phyloP scores from a whole-genome alignment of 176 grass and related monocot species.

The Chloris gayana region DNA sequence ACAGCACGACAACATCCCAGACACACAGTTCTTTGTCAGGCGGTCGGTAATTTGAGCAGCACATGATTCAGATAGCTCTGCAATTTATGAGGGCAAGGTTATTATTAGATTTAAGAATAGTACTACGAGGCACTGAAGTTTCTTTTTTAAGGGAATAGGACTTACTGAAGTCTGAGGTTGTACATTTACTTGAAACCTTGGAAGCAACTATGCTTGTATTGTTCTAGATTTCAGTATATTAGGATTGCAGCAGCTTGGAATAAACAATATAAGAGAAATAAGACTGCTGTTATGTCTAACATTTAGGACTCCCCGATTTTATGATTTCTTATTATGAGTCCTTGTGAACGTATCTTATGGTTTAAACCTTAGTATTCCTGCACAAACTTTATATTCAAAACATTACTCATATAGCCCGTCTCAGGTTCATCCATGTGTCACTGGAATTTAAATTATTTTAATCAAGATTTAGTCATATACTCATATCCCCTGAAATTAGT shows the following conservation, averaged over 20 bases:
- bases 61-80: slow-evolving; percentile 30
- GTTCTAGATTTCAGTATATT: slow-evolving; percentile 18
- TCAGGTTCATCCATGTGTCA: not conserved
- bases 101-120: slow-evolving; percentile 19
- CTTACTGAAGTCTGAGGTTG: slow-evolving; percentile 19
- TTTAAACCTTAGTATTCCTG: not conserved
- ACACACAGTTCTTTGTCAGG: slow-evolving; percentile 42
- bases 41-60: slow-evolving; percentile 23
- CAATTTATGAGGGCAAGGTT: slow-evolving; percentile 13
- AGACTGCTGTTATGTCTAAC: not conserved
- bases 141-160: not conserved
- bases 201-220: slow-evolving; percentile 25
- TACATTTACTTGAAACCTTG: slow-evolving; percentile 23
- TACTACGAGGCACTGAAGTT: slow-evolving; percentile 17
- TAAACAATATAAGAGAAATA: not conserved
- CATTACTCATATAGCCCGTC: not conserved
- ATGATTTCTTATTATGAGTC: not conserved
- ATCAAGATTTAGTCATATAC: not conserved
- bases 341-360: not conserved
- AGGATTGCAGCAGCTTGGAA: slow-evolving; percentile 22
- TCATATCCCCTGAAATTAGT: not conserved
- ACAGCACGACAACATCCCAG: slow-evolving; percentile 50
- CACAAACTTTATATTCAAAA: not conserved
- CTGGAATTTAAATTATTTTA: not conserved
- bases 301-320: not conserved